phyloP scores from a whole-genome alignment of 2,329 filamentous ascomycete genomes.

The Penicillium frequentans region DNA sequence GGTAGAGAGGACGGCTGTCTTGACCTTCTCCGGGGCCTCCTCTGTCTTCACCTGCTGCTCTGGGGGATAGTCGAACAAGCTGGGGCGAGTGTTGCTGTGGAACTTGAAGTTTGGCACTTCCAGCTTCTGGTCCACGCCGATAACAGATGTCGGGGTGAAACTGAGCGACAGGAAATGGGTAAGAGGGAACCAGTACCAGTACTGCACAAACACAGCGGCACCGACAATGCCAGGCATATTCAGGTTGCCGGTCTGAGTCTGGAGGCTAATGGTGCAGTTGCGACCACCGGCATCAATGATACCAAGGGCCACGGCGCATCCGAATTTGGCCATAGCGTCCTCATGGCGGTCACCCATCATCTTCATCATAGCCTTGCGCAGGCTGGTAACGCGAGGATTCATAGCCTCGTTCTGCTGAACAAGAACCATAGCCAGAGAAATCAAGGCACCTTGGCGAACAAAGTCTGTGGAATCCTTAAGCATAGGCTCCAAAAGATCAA shows the following conservation, averaged over 20 bases:
- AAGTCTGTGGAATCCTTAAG: conserved; percentile 99
- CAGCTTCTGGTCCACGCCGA: conserved; percentile 89
- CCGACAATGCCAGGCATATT: conserved; percentile 99
- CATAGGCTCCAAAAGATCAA: conserved; percentile 97
- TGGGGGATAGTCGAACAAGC: conserved; percentile 95
- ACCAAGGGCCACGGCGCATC: conserved; percentile 86
- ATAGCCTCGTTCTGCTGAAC: conserved; percentile 99
- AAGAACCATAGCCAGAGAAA: conserved; percentile 95
- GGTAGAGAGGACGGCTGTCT: conserved; percentile 92
- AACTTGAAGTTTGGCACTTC: conserved; percentile 95
- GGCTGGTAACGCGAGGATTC: conserved; percentile 91
- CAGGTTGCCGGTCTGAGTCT: conserved; percentile 96
- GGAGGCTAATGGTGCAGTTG: conserved; percentile 96
- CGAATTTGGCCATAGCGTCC: conserved; percentile 99
- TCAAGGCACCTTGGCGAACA: conserved; percentile 92
- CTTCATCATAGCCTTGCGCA: conserved; percentile 92
- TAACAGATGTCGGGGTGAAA: conserved; percentile 95
- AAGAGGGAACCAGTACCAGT: conserved; percentile 99
- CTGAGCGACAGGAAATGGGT: conserved; percentile 95
- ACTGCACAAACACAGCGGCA: conserved; percentile 97
- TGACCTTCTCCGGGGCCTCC: conserved; percentile 89
- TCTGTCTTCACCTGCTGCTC: conserved; percentile 94
- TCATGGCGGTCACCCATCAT: conserved; percentile 93
- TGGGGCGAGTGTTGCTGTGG: conserved; percentile 90
- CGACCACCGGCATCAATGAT: conserved; percentile 98